These are phyloP conservation scores for Trichosporon sp. DNA, from an alignment of 1,284 basidiomycete genomes.

Conservation along the genomic window DNA sequence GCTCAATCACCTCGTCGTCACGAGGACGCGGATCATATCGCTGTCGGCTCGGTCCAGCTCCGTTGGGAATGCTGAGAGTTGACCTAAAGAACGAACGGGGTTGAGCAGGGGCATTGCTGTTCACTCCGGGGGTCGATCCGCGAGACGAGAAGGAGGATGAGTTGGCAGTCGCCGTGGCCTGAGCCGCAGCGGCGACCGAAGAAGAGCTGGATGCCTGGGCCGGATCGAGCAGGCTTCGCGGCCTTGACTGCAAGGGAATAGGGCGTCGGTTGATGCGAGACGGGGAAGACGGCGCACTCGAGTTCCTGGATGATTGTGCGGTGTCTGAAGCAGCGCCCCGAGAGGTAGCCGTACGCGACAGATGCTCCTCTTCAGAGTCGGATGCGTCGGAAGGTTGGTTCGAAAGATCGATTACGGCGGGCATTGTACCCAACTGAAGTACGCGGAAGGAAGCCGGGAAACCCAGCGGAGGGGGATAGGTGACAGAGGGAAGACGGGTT, in stretches of 20 bases:
- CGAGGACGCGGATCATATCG: constrained; percentile 7
- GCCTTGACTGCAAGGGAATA: background rate
- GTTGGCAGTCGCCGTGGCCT: background rate
- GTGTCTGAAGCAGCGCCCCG: no score
- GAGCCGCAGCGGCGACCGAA: background rate
- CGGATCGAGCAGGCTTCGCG: constrained; percentile 9
- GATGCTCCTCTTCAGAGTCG: constrained; percentile 3
- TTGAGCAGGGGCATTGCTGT: background rate
- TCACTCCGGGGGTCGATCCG: background rate
- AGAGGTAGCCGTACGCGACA: background rate
- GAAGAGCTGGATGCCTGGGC: background rate
- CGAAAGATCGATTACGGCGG: constrained; percentile 2
- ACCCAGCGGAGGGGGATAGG: background rate
- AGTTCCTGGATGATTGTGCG: no score
- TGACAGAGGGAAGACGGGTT: background rate
- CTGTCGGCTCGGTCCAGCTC: constrained; percentile 1
- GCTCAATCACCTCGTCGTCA: constrained; percentile 12
- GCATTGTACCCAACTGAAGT: background rate
- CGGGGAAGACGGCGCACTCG: background rate
- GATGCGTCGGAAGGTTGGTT: constrained; percentile 14
- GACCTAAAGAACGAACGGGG: constrained; percentile 1
- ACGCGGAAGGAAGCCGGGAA: background rate
- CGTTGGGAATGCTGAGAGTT: constrained; percentile 6
- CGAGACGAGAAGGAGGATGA: background rate
- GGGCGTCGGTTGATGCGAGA: background rate